Evolutionary conservation across 768 basidiomycete genomes (phyloP), one percentile per base, ranked within the genome.

Genomic region (Phlegmacium glaucopus): DNA sequence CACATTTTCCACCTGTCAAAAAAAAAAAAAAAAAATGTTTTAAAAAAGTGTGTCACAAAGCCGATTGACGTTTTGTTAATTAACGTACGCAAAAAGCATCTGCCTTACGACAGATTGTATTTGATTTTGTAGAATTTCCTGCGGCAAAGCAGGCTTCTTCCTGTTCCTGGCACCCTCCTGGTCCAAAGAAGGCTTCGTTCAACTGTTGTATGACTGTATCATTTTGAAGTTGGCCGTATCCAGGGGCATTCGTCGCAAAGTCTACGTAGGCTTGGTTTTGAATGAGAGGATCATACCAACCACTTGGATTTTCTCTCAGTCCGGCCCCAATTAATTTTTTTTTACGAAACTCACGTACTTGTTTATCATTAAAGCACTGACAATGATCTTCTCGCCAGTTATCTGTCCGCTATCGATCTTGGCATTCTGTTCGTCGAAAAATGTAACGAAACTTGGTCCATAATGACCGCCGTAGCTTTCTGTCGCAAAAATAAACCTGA

Each of bases 391-490:
- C 46, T 79, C 79, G 1, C 78, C 84, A 17, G 71, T 36, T 6
- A 83, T 51, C 3, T 54, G 47, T 6, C 77, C 76, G 7, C 56
- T 57, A 8, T 64, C 52, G 43, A 85, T 84, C 42, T 72, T 62
- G 1, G 65, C 63, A 41, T 84, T 86, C 59, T 86, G 83, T 47
- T 82, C 63, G 28, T 83, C 71, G 56, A 87, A 85, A 56, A 74
- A 84, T 4, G 78, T 78, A 26, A 82, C 80, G 50, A 85, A 84
- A 42, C 69, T 70, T 4, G 83, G 82, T 1, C 79, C 83, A 57
- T 83, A 85, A 55, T 85, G 82, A 0, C 83, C 82, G 6, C 83
- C 83, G 45, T 83, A 86, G 42, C 80, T 82, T 58, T 86, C 83
- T 5, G 83, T 83, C 2, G 80, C 73, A 39, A 85, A 72, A 30